Evolutionary conservation across 352 stramenopile species (phyloP).

Genomic region (Globisporangium alternatum): DNA sequence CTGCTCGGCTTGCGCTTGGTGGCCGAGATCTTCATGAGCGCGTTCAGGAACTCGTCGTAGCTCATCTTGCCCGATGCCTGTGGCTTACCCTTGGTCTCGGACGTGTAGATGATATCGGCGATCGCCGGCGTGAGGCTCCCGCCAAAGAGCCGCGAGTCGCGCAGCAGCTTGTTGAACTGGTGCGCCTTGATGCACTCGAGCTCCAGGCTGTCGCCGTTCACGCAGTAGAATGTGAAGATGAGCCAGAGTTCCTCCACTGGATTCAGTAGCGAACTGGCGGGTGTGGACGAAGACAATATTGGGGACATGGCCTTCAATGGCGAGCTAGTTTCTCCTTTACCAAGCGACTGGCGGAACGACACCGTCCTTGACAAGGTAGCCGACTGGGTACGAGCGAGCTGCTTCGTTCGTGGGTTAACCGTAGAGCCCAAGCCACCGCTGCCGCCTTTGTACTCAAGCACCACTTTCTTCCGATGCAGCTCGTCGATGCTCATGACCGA

Average conservation of each 20-base stretch:
- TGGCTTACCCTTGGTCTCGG: constrained; percentile 66
- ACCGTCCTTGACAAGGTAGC: neutral
- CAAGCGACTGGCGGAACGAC: constrained; percentile 6
- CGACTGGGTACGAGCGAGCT: constrained; percentile 18
- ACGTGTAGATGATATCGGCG: constrained; percentile 78
- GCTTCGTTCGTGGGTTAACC: constrained; percentile 6
- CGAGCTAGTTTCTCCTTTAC: neutral
- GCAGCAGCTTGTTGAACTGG: constrained; percentile 72
- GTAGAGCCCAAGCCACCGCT: neutral
- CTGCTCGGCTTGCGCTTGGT: constrained; percentile 26
- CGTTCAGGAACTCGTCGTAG: constrained; percentile 78
- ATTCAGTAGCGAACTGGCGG: constrained; percentile 13
- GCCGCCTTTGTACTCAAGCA: constrained; percentile 49
- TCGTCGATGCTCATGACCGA: constrained; percentile 55
- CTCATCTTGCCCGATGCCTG: constrained; percentile 64
- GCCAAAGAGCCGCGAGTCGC: constrained; percentile 54
- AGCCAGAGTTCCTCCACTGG: constrained; percentile 69
- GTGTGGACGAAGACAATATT: neutral
- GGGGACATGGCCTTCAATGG: neutral
- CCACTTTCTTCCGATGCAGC: constrained; percentile 41
- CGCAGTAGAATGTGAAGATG: constrained; percentile 82
- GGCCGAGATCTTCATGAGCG: constrained; percentile 63
- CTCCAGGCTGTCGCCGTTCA: constrained; percentile 72
- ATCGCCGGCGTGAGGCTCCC: constrained; percentile 58
- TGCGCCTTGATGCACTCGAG: constrained; percentile 67